Base-by-base conservation (phyloP, 2,329 filamentous ascomycete genomes). In the Hyphodiscus sp. region DNA sequence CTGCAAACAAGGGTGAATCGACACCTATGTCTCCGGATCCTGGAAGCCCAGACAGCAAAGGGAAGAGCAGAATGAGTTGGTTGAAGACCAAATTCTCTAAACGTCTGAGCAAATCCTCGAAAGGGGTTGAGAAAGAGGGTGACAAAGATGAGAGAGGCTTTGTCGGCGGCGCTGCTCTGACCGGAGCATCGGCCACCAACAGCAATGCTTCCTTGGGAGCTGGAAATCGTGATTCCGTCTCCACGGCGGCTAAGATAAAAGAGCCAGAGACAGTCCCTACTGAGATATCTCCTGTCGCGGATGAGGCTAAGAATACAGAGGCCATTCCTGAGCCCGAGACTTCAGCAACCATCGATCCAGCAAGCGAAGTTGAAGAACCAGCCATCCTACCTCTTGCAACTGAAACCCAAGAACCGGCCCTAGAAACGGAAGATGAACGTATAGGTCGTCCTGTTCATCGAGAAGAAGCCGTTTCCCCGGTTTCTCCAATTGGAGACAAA, bases 21-120 rank as follows among this genome's bases (percentile, higher is more conserved):
- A 60, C 61, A 9, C 57, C 61, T 3, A 48, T 61, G 38, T 61
- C 60, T 18, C 48, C 60, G 29, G 49, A 41, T n/a, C 4, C 33
- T 15, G 33, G 33, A 6, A 38, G 33, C 16, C 33, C n/a, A 57
- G 60, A 18, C 49, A 60, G 38, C 52, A 56, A 33, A 56, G 61
- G 49, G 47, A 50, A 16, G 52, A 56, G 41, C 63, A 61, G 54
- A 56, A 80, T 74, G 59, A 73, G 71, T 41, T 82, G 80, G 80
- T 70, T 83, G 51, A 81, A 77, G 65, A 76, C 74, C 20, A 76
- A 74, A 6, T 77, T 82, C 56, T 74, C 72, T 0, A 69, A 71
- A n/a, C 58, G 65, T 16, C 47, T 53, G n/a, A 63, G 58, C 44
- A 63, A 55, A 33, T 38, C 55, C 3, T 49, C 58, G 2, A 33